Evolutionary conservation across 2,329 filamentous ascomycete species (phyloP).

Genomic region (Plenodomus lindquistii): DNA sequence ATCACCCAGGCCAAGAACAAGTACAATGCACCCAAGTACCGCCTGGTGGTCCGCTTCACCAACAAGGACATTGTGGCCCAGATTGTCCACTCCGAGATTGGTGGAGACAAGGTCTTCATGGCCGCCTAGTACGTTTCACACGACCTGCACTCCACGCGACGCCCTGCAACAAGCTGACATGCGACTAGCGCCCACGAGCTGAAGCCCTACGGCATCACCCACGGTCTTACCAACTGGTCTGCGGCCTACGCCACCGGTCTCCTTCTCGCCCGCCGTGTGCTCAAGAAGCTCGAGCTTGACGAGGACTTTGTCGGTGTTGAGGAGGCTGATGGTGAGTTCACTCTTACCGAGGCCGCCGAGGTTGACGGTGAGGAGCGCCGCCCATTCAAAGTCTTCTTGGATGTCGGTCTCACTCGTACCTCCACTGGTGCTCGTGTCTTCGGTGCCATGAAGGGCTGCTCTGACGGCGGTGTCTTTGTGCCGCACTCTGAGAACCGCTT

Average conservation of each 20-base stretch:
- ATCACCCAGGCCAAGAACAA: conserved; percentile 99
- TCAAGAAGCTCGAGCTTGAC: conserved; percentile 95
- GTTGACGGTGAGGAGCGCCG: conserved; percentile 86
- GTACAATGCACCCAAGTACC: conserved; percentile 99
- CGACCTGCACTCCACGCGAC: not conserved
- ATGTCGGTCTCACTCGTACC: conserved; percentile 95
- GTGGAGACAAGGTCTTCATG: conserved; percentile 92
- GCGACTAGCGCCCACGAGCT: conserved; percentile 78
- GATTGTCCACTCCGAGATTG: conserved; percentile 95
- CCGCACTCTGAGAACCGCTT: conserved; percentile 99
- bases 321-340: conserved; percentile 96
- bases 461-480: conserved; percentile 93
- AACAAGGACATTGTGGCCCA: conserved; percentile 99
- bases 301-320: conserved; percentile 93
- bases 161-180: conserved; percentile 8
- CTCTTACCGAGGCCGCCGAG: conserved; percentile 91
- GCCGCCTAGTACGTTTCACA: conserved; percentile 31
- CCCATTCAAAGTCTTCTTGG: conserved; percentile 98
- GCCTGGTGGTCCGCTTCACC: conserved; percentile 98
- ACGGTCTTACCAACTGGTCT: conserved; percentile 99
- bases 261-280: conserved; percentile 91
- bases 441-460: conserved; percentile 99
- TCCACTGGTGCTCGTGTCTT: conserved; percentile 99
- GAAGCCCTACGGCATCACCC: conserved; percentile 93
- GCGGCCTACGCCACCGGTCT: conserved; percentile 97